phyloP scores from a whole-genome alignment of 345 rosid species.

The Syzygium oleosum region DNA sequence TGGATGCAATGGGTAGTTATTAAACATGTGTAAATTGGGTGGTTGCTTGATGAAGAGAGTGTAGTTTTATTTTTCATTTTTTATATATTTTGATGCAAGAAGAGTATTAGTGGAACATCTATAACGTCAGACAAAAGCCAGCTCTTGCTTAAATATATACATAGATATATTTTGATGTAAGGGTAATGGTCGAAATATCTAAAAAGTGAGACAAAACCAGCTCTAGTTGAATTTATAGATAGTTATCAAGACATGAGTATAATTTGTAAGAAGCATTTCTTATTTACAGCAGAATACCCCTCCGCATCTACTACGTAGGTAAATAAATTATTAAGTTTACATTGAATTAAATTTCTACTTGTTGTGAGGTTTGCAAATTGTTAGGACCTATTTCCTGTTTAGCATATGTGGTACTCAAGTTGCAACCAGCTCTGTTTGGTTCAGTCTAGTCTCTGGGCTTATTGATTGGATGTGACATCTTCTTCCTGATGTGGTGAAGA shows the following conservation, averaged over 20 bases:
- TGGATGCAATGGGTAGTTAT: no score
- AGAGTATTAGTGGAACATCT: no score
- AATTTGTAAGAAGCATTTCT: neutral
- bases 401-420: neutral
- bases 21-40: no score
- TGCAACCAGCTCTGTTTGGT: neutral
- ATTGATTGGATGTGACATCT: neutral
- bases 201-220: neutral
- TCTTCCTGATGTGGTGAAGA: neutral
- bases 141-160: neutral
- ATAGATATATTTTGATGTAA: neutral
- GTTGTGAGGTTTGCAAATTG: neutral
- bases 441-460: neutral
- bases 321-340: neutral
- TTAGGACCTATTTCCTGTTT: neutral
- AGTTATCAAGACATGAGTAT: neutral
- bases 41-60: no score
- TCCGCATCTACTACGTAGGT: neutral
- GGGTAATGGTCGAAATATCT: neutral
- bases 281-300: neutral
- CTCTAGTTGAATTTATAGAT: neutral
- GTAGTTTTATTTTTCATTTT: no score
- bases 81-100: no score
- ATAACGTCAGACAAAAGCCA: neutral
- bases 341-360: neutral